phyloP scores from a whole-genome alignment of 345 rosid species.

The Psidium friedrichsthalianum region DNA sequence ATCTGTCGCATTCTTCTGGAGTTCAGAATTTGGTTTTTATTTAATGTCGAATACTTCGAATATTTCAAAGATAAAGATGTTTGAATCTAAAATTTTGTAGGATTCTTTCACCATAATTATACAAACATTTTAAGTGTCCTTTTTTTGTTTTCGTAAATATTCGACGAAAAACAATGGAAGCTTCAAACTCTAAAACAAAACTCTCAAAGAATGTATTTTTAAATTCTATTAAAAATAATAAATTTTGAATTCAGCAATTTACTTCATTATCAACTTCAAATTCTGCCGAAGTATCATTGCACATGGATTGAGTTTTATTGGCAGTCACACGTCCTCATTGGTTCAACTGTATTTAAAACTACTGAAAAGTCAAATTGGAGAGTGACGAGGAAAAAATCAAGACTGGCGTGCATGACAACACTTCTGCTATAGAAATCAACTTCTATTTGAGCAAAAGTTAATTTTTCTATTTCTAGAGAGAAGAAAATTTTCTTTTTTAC shows the following conservation, averaged over 20 bases:
- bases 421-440: too few relatives aligned
- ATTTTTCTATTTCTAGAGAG: too few relatives aligned
- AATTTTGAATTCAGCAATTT: too few relatives aligned
- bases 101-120: neutral
- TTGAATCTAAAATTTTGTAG: neutral
- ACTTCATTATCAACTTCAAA: too few relatives aligned
- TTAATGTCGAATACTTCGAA: neutral
- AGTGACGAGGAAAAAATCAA: neutral
- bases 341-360: neutral
- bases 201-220: neutral
- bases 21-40: neutral
- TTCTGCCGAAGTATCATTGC: too few relatives aligned
- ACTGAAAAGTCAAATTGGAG: neutral
- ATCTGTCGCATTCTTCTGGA: neutral
- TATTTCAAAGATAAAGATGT: neutral
- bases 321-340: too few relatives aligned
- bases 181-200: neutral
- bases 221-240: too few relatives aligned
- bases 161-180: neutral
- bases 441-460: too few relatives aligned
- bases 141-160: neutral
- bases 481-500: too few relatives aligned
- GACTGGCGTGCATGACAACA: too few relatives aligned
- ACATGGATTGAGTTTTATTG: too few relatives aligned
- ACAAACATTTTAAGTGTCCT: neutral